These are phyloP conservation scores for Coleophoma cylindrospora DNA, from an alignment of 2,329 filamentous ascomycete genomes.

Conservation along the genomic window DNA sequence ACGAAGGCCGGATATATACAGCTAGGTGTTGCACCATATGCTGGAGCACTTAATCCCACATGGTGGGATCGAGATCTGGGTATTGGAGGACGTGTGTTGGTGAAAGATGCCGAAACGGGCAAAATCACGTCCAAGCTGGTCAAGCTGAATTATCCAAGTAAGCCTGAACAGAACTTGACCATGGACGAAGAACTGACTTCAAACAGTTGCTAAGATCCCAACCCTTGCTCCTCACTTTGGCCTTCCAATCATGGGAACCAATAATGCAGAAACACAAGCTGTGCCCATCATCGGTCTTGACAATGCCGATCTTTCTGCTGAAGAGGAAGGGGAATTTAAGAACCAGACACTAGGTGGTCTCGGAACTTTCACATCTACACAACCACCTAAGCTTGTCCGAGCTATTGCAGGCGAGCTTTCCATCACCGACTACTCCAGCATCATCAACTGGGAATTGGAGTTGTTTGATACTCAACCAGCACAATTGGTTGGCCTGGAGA, in stretches of 20 bases:
- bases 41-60: constrained; percentile 78
- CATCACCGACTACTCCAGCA: constrained; percentile 65
- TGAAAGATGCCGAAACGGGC: constrained; percentile 65
- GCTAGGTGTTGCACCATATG: constrained; percentile 89
- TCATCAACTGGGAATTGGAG: constrained; percentile 96
- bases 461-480: constrained; percentile 89
- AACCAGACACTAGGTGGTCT: constrained; percentile 17
- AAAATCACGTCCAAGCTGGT: constrained; percentile 81
- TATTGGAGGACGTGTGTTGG: constrained; percentile 83
- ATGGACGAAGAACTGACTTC: no score
- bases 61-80: constrained; percentile 98
- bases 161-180: constrained; percentile 5
- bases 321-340: constrained; percentile 23
- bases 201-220: constrained; percentile 72
- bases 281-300: constrained; percentile 92
- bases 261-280: constrained; percentile 88
- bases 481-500: constrained; percentile 76
- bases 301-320: constrained; percentile 50
- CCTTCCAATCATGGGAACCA: constrained; percentile 58
- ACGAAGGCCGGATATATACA: constrained; percentile 82
- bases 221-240: constrained; percentile 95
- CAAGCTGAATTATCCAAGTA: constrained; percentile 84
- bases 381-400: constrained; percentile 80
- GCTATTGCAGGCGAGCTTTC: constrained; percentile 76
- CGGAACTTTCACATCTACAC: constrained; percentile 69